These are phyloP conservation scores for Mycena crocata DNA, from an alignment of 768 basidiomycete species.

Conservation along the genomic window DNA sequence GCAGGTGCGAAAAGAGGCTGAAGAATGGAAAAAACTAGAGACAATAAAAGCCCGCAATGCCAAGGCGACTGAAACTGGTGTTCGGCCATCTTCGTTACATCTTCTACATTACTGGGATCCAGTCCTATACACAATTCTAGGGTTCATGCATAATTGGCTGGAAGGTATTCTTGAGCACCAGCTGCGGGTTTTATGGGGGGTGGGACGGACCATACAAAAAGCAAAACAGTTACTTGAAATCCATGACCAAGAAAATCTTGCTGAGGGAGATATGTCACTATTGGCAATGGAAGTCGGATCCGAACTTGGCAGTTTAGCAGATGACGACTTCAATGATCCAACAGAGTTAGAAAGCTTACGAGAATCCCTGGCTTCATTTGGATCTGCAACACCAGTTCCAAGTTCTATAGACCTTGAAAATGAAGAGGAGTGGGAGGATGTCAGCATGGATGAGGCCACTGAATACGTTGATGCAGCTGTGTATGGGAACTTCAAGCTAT, in stretches of 20 bases:
- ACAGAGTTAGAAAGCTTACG: constrained; percentile 5
- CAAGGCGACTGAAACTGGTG: constrained; percentile 22
- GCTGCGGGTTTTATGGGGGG: constrained; percentile 27
- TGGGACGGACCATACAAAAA: constrained; percentile 21
- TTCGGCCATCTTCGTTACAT: constrained; percentile 31
- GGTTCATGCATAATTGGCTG: constrained; percentile 37
- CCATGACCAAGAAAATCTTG: constrained; percentile 5
- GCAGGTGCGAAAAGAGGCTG: constrained; percentile 26
- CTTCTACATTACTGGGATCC: constrained; percentile 33
- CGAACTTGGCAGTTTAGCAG: neutral
- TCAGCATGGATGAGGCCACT: constrained; percentile 1
- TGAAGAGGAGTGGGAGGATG: neutral
- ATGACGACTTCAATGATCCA: neutral
- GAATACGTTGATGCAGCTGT: neutral
- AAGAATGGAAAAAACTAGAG: constrained; percentile 25
- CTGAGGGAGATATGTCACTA: constrained; percentile 10
- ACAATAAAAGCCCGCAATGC: constrained; percentile 12
- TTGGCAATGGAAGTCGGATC: neutral
- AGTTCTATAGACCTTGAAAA: neutral
- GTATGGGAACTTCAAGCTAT: neutral
- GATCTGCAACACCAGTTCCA: constrained; percentile 5
- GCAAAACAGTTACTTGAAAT: neutral
- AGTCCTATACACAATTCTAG: constrained; percentile 26
- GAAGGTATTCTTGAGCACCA: constrained; percentile 33
- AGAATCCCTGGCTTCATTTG: neutral